Evolutionary conservation across 176 grass and related monocot species (phyloP), one percentile per base, ranked within the genome.

Genomic region (Lolium rigidum): DNA sequence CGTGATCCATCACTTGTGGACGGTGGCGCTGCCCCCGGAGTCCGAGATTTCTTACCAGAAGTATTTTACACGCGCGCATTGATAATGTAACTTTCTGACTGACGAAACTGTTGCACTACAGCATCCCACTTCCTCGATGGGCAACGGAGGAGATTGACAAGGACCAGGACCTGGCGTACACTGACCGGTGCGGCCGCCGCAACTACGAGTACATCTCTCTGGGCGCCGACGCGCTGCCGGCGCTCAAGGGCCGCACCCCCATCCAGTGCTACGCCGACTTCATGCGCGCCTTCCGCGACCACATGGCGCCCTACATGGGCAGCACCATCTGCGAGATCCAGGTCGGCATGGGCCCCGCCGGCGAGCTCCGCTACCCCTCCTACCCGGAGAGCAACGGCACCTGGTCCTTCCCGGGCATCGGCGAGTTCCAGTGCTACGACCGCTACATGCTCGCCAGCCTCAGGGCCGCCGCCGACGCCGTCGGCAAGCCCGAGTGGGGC

Each of bases 201-300:
- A 94, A 94, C 84, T 83, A 81, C 79, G 93, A 94, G 71, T 94
- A 90, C 78, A 4, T 94, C 70, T 94, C 90, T 7, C 87, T 94
- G 4, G 93, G 90, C 87, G 82, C 85, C 57, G 93, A 94, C 85
- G 14, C 75, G 31, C 44, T 94, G 38, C 93, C 90, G 26, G 82
- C 85, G n/a, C 82, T 94, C 82, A 90, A 90, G 65, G 90, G 93
- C 70, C 87, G 93, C 62, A 78, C 81, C 2, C 90, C 93, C 15
- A 35, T 90, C 58, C 93, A 90, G 87, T 92, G 90, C 93, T 94
- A 94, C 57, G 77, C 87, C 72, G 92, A 94, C 79, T 94, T 92
- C 87, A 92, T 94, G 92, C 84, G 92, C 64, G 89, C 89, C 58
- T 94, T 94, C 86, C 84, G 92, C 73, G 87, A 92, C 87, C 87